Evolutionary conservation across 306 rosid genomes (phyloP).

Genomic region (Prunus kanzakura): DNA sequence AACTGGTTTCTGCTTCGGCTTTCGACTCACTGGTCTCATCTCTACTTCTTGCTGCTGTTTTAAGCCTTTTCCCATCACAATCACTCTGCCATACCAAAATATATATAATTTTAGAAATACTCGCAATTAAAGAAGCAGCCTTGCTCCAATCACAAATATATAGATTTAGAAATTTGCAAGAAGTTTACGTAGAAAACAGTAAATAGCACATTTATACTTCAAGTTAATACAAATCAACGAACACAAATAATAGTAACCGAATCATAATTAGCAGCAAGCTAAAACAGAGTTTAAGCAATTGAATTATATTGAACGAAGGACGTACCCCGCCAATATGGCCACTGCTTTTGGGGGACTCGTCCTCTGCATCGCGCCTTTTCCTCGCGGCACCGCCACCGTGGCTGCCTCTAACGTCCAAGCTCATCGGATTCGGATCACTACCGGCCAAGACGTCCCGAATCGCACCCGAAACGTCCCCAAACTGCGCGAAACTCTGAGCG

Average conservation of each 20-base stretch:
- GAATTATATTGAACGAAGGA: neutral
- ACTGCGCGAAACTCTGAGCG: constrained; percentile 37
- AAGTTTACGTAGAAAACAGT: neutral
- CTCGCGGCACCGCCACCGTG: constrained; percentile 24
- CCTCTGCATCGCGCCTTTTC: constrained; percentile 55
- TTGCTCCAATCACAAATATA: neutral
- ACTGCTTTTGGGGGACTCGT: constrained; percentile 53
- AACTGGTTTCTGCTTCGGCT: constrained; percentile 57
- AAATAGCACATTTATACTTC: neutral
- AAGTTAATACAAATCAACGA: neutral
- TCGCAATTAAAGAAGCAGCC: neutral
- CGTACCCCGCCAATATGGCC: constrained; percentile 57
- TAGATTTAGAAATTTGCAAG: neutral
- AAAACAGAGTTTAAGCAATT: constrained; percentile 2
- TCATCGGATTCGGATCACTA: constrained; percentile 31
- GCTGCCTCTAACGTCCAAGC: constrained; percentile 34
- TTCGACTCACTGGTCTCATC: constrained; percentile 50
- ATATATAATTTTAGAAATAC: neutral
- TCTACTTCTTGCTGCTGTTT: constrained; percentile 30
- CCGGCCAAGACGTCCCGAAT: constrained; percentile 37
- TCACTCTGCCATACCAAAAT: constrained; percentile 42
- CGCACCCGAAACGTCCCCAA: constrained; percentile 36
- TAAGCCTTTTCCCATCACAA: constrained; percentile 56
- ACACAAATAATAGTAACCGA: neutral
- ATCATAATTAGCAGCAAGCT: neutral